Percentiles rank a stretch among this genome's conserved stretches.
Conservation (phyloP, 2,329 filamentous ascomycete genomes). For the Colletotrichum lentis region DNA sequence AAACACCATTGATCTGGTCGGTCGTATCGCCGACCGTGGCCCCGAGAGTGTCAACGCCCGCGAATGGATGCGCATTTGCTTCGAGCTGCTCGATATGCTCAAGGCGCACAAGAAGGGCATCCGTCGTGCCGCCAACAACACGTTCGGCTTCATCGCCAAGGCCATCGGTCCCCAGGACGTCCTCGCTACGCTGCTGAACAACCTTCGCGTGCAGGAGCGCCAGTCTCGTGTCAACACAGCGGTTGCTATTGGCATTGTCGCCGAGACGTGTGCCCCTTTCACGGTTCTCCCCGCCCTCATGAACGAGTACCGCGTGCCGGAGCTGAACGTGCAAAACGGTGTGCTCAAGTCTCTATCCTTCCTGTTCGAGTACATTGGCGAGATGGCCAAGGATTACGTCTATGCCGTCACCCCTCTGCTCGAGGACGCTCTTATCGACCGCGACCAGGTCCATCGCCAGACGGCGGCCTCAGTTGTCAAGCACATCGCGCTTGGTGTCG, state of each 20-base stretch:
- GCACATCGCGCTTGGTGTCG: slow-evolving; percentile 96
- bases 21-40: slow-evolving; percentile 95
- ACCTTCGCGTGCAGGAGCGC: slow-evolving; percentile 94
- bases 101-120: slow-evolving; percentile 99
- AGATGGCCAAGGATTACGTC: slow-evolving; percentile 99
- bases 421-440: slow-evolving; percentile 95
- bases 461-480: slow-evolving; percentile 97
- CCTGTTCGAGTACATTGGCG: slow-evolving; percentile 98
- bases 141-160: slow-evolving; percentile 99
- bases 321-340: slow-evolving; percentile 98
- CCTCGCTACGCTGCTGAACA: slow-evolving; percentile 92
- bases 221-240: slow-evolving; percentile 98
- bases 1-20: slow-evolving; percentile 97
- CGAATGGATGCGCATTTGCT: slow-evolving; percentile 99
- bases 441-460: slow-evolving; percentile 96
- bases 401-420: slow-evolving; percentile 96
- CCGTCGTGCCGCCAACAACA: slow-evolving; percentile 97
- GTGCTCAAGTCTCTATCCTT: slow-evolving; percentile 97
- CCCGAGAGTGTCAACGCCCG: slow-evolving; percentile 95
- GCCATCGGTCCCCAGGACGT: slow-evolving; percentile 98
- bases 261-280: slow-evolving; percentile 97
- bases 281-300: slow-evolving; percentile 98
- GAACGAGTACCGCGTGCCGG: slow-evolving; percentile 98
- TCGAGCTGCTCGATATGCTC: slow-evolving; percentile 98
- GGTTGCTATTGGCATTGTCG: slow-evolving; percentile 97